These are phyloP conservation scores for Calcarisporium arbuscula DNA, from an alignment of 2,329 filamentous ascomycete species.

Conservation along the genomic window DNA sequence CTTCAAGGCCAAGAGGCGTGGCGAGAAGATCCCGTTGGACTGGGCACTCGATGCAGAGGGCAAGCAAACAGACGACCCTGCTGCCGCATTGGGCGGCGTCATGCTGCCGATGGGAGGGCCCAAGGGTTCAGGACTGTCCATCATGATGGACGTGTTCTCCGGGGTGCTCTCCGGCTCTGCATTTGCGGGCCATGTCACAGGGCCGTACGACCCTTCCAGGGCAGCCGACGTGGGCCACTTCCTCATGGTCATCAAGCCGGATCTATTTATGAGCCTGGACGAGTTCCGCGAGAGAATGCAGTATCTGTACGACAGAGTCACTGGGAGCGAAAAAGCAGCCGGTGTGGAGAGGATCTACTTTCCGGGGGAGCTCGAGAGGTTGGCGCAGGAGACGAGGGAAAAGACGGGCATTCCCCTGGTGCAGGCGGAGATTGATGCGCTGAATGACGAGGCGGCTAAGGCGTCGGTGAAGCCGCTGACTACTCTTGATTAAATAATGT, in stretches of 20 bases:
- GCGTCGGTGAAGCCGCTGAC: constrained; percentile 30
- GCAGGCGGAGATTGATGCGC: constrained; percentile 46
- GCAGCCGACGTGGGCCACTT: constrained; percentile 71
- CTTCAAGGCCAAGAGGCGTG: constrained; percentile 60
- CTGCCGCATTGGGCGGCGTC: constrained; percentile 63
- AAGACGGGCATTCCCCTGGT: constrained; percentile 53
- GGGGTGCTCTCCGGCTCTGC: constrained; percentile 71
- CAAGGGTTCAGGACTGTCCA: constrained; percentile 68
- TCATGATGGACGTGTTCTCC: constrained; percentile 90
- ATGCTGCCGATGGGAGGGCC: constrained; percentile 85
- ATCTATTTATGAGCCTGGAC: constrained; percentile 64
- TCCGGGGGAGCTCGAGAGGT: constrained; percentile 56
- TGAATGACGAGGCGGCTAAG: constrained; percentile 46
- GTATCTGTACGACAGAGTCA: constrained; percentile 46
- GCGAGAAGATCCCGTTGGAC: constrained; percentile 62
- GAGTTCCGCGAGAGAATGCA: constrained; percentile 61
- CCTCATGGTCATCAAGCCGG: constrained; percentile 64
- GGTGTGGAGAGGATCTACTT: constrained; percentile 56
- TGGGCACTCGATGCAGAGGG: constrained; percentile 74
- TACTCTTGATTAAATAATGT: too few relatives aligned
- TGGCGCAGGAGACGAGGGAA: constrained; percentile 43
- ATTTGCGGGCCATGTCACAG: constrained; percentile 70
- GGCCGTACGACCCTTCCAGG: constrained; percentile 66
- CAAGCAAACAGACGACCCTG: constrained; percentile 63
- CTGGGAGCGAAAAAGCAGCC: constrained; percentile 45